These are phyloP conservation scores for Malassezia psittaci DNA, from an alignment of 1,284 basidiomycete species.

Conservation along the genomic window DNA sequence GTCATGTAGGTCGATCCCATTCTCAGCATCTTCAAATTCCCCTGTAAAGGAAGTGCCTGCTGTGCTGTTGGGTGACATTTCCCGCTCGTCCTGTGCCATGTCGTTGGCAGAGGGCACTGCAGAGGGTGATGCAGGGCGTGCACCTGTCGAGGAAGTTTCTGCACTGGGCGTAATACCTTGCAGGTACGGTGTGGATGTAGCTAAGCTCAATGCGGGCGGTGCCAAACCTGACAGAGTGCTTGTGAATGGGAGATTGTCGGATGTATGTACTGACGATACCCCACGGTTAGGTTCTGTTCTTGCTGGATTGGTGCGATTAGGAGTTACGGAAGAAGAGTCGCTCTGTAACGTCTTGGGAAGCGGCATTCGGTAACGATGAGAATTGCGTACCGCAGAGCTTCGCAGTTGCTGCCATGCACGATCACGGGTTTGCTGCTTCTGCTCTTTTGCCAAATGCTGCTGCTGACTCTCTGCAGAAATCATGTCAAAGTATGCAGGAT, in stretches of 20 bases:
- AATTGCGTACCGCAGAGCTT: conserved; percentile 37
- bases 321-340: neutral
- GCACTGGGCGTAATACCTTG: conserved; percentile 1
- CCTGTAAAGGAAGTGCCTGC: conserved; percentile 17
- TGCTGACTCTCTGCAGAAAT: conserved; percentile 89
- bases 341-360: conserved; percentile 2
- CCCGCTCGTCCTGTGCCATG: conserved; percentile 23
- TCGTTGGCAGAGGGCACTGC: conserved; percentile 16
- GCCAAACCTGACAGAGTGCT: conserved; percentile 11
- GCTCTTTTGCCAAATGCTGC: conserved; percentile 53
- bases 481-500: conserved; percentile 87
- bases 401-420: conserved; percentile 40
- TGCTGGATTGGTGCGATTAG: neutral
- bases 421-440: conserved; percentile 34
- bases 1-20: conserved; percentile 7
- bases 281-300: neutral
- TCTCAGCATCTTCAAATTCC: conserved; percentile 39
- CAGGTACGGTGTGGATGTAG: conserved; percentile 2
- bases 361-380: conserved; percentile 28
- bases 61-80: conserved; percentile 22
- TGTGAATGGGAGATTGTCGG: conserved; percentile 7
- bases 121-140: conserved; percentile 21
- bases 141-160: conserved; percentile 15
- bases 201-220: conserved; percentile 13
- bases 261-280: neutral